phyloP scores from a whole-genome alignment of 2,329 filamentous ascomycete species.

The Cordyceps farinosa region DNA sequence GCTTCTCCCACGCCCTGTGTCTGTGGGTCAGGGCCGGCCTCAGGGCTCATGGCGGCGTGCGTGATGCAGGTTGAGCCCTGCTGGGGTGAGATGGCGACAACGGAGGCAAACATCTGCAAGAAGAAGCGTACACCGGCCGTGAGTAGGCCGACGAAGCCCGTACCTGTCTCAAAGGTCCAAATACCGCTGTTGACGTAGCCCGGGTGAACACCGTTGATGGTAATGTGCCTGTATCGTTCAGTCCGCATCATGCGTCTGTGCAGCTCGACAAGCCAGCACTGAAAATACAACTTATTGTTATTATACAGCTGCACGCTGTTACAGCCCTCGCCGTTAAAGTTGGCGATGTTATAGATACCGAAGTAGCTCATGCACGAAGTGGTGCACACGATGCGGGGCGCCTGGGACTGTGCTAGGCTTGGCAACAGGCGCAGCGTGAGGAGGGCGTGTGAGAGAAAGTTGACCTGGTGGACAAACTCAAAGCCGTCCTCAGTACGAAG shows the following conservation, averaged over 20 bases:
- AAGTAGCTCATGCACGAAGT: slow-evolving; percentile 29
- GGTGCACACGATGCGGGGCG: slow-evolving; percentile 29
- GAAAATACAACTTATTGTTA: slow-evolving; percentile 34
- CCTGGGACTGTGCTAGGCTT: slow-evolving; percentile 23
- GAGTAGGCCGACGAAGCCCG: slow-evolving; percentile 9
- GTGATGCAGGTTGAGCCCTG: slow-evolving; percentile 18
- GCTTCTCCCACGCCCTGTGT: slow-evolving; percentile 14
- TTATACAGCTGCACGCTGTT: slow-evolving; percentile 22
- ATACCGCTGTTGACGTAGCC: slow-evolving; percentile 30
- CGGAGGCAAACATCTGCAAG: slow-evolving; percentile 4
- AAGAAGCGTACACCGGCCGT: background rate
- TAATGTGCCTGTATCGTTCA: slow-evolving; percentile 27
- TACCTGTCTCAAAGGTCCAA: slow-evolving; percentile 23
- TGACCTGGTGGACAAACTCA: slow-evolving; percentile 31
- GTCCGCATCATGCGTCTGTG: slow-evolving; percentile 24
- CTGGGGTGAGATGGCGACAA: slow-evolving; percentile 12
- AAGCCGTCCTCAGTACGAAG: slow-evolving; percentile 28
- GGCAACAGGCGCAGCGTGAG: slow-evolving; percentile 29
- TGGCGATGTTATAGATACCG: slow-evolving; percentile 25
- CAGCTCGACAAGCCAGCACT: slow-evolving; percentile 31
- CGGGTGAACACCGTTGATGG: slow-evolving; percentile 31
- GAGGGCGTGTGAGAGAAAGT: slow-evolving; percentile 30
- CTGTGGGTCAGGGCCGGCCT: slow-evolving; percentile 13
- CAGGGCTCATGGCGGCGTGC: slow-evolving; percentile 14
- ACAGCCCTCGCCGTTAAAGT: slow-evolving; percentile 25